phyloP scores from a whole-genome alignment of 2,329 filamentous ascomycete species.

The Sclerotinia minor region DNA sequence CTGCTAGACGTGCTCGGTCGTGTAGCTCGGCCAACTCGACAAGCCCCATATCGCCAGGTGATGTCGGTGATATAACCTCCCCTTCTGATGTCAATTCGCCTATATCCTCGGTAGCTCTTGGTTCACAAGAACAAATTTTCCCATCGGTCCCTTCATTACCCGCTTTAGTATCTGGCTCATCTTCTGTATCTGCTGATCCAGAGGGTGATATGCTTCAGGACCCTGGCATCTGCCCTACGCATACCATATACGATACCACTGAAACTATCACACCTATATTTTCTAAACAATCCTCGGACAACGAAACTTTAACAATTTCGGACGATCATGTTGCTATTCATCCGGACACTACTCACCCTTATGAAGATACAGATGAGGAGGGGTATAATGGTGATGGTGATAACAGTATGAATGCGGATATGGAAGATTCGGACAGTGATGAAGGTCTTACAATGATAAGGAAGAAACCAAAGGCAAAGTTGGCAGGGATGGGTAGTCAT shows the following conservation, averaged over 20 bases:
- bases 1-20: constrained; percentile 35
- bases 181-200: constrained; percentile 62
- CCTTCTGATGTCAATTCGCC: constrained; percentile 34
- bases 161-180: constrained; percentile 62
- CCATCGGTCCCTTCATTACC: constrained; percentile 65
- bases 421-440: constrained; percentile 40
- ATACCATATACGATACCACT: constrained; percentile 33
- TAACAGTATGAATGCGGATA: constrained; percentile 30
- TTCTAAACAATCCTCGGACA: constrained; percentile 33
- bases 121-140: constrained; percentile 46
- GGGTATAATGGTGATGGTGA: constrained; percentile 40
- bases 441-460: constrained; percentile 41
- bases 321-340: constrained; percentile 23
- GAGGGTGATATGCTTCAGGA: constrained; percentile 60
- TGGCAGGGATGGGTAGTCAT: constrained; percentile 17
- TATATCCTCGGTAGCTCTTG: constrained; percentile 50
- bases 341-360: constrained; percentile 19
- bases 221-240: constrained; percentile 51
- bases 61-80: constrained; percentile 24
- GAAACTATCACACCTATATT: constrained; percentile 37
- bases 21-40: constrained; percentile 40
- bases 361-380: constrained; percentile 36
- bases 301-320: constrained; percentile 16
- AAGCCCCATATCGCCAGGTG: constrained; percentile 46
- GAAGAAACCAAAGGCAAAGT: constrained; percentile 43